These are phyloP conservation scores for Isatis lusitanica DNA, from an alignment of 441 rosid species.

Conservation along the genomic window DNA sequence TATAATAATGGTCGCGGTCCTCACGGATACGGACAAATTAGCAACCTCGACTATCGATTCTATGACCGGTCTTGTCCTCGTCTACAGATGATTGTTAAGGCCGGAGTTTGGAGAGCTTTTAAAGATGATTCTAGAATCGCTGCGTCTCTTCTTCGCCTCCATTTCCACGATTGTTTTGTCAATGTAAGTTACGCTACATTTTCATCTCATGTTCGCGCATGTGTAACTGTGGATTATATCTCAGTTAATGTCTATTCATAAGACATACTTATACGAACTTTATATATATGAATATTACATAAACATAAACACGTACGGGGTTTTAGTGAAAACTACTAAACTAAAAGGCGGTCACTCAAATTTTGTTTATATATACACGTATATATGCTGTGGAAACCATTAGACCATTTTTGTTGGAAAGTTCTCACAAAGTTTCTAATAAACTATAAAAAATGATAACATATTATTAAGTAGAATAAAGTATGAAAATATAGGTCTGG, in stretches of 20 bases:
- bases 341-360: not conserved
- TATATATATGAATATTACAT: not conserved
- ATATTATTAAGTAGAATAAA: too few relatives aligned
- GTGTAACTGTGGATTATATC: not conserved
- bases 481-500: too few relatives aligned
- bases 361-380: not conserved
- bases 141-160: constrained; percentile 83
- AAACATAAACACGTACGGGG: not conserved
- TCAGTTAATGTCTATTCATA: not conserved
- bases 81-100: constrained; percentile 56
- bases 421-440: too few relatives aligned
- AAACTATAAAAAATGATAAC: too few relatives aligned
- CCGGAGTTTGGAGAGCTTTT: constrained; percentile 62
- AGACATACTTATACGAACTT: not conserved
- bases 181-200: constrained; percentile 45
- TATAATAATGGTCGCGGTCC: constrained; percentile 24
- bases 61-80: constrained; percentile 69
- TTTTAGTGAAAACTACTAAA: not conserved
- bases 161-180: constrained; percentile 83
- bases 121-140: constrained; percentile 67
- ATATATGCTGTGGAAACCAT: not conserved
- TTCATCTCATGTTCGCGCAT: not conserved
- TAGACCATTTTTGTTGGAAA: not conserved
- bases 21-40: constrained; percentile 1
- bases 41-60: constrained; percentile 49